Evolutionary conservation across 345 rosid species (phyloP).

Genomic region (Odontarrhena argentea): DNA sequence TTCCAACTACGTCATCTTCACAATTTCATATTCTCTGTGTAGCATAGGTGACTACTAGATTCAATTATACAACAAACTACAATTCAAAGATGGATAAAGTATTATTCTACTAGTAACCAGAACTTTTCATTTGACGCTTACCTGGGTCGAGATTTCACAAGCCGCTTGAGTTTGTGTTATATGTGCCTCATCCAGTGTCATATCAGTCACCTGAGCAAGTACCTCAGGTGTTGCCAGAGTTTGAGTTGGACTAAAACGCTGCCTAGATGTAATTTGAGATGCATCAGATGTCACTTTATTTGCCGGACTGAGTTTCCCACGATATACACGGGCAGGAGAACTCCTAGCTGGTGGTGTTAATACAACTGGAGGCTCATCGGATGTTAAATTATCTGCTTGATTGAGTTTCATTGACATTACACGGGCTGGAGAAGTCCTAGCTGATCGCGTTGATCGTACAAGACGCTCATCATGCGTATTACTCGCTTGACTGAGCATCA

Average conservation of each 20-base stretch:
- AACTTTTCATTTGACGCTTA: constrained; percentile 24
- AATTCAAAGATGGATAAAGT: constrained; percentile 11
- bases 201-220: constrained; percentile 36
- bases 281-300: constrained; percentile 23
- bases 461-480: constrained; percentile 34
- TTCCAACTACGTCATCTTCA: constrained; percentile 5
- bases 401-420: constrained; percentile 28
- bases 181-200: constrained; percentile 39
- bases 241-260: constrained; percentile 36
- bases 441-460: constrained; percentile 35
- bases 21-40: not conserved
- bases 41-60: constrained; percentile 11
- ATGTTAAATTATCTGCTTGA: constrained; percentile 31
- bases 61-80: constrained; percentile 5
- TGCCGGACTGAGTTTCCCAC: constrained; percentile 20
- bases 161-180: constrained; percentile 31
- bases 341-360: constrained; percentile 37
- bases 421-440: constrained; percentile 41
- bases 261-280: constrained; percentile 36
- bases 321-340: constrained; percentile 34
- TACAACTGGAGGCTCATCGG: constrained; percentile 33
- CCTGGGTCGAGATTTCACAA: constrained; percentile 34
- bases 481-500: constrained; percentile 26
- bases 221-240: constrained; percentile 16
- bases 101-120: not conserved